Percentiles rank a stretch among this genome's conserved stretches.
Evolutionary conservation across 1,284 basidiomycete species (phyloP).

Genomic region (Ganoderma meredithae): DNA sequence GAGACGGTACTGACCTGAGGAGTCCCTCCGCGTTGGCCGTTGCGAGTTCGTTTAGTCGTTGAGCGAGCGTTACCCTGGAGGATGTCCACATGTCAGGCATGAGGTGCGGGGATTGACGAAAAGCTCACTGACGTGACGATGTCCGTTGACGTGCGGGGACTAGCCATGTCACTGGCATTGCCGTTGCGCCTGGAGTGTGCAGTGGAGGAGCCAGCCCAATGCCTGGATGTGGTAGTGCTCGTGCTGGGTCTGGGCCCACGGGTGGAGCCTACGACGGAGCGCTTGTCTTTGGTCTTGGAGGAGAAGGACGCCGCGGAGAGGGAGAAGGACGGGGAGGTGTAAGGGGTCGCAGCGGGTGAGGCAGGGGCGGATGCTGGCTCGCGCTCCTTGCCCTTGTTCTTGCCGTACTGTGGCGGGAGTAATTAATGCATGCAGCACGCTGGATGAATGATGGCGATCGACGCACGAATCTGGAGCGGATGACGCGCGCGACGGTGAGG

Average conservation of each 20-base stretch:
- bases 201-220: conserved; percentile 28
- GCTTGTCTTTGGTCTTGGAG: conserved; percentile 31
- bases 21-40: conserved; percentile 78
- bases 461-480: conserved; percentile 80
- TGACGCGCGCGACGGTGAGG: conserved; percentile 64
- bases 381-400: conserved; percentile 66
- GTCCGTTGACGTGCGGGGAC: conserved; percentile 55
- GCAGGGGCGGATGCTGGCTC: conserved; percentile 41
- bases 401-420: conserved; percentile 60
- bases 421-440: conserved; percentile 3
- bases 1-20: conserved; percentile 61
- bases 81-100: conserved; percentile 16
- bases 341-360: conserved; percentile 24
- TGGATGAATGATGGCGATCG: conserved; percentile 16
- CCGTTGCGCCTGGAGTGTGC: conserved; percentile 31
- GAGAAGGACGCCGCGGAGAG: conserved; percentile 43
- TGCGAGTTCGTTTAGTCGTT: conserved; percentile 80
- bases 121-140: conserved; percentile 66
- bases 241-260: conserved; percentile 29
- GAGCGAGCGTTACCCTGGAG: conserved; percentile 73
- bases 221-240: conserved; percentile 34
- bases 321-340: conserved; percentile 42
- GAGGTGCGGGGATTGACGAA: conserved; percentile 19
- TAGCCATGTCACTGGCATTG: conserved; percentile 30
- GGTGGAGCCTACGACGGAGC: conserved; percentile 34